Evolutionary conservation across 352 stramenopile species (phyloP).

Genomic region (Phytophthora agathidicida): DNA sequence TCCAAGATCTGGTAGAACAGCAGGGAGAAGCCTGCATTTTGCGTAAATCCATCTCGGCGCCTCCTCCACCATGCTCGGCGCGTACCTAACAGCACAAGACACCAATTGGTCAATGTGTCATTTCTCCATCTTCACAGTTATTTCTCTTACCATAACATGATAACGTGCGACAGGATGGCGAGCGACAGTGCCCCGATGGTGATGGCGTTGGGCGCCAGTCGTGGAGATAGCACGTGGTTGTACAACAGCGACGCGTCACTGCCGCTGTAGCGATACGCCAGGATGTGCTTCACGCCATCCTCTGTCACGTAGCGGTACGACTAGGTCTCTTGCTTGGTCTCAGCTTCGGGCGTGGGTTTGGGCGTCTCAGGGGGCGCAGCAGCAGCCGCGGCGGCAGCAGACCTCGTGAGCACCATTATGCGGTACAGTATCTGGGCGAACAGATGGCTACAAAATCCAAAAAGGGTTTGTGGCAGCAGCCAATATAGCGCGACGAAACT

Average conservation of each 20-base stretch:
- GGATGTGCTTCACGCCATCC: conserved; percentile 68
- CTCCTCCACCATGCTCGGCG: conserved; percentile 86
- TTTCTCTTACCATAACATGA: conserved; percentile 81
- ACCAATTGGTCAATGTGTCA: conserved; percentile 54
- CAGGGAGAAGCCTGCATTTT: conserved; percentile 63
- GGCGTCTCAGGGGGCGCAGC: neutral
- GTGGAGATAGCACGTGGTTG: conserved; percentile 80
- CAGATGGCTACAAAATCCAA: too few relatives aligned
- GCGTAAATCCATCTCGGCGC: conserved; percentile 79
- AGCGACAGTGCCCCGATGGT: conserved; percentile 78
- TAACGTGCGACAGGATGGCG: conserved; percentile 73
- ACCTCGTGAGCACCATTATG: conserved; percentile 41
- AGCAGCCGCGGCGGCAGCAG: conserved; percentile 13
- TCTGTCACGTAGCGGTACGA: conserved; percentile 76
- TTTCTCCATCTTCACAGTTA: too few relatives aligned
- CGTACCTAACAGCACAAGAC: conserved; percentile 41
- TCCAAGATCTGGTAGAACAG: conserved; percentile 87
- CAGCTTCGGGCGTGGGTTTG: conserved; percentile 1
- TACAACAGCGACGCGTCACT: conserved; percentile 84
- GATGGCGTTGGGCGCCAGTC: conserved; percentile 82
- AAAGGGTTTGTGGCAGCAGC: too few relatives aligned
- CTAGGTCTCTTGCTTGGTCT: conserved; percentile 12
- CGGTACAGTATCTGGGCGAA: too few relatives aligned
- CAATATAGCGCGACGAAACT: too few relatives aligned
- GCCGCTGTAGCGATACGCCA: conserved; percentile 88